Evolutionary conservation across 2,329 filamentous ascomycete genomes (phyloP).

Genomic region (Alternaria viburni): DNA sequence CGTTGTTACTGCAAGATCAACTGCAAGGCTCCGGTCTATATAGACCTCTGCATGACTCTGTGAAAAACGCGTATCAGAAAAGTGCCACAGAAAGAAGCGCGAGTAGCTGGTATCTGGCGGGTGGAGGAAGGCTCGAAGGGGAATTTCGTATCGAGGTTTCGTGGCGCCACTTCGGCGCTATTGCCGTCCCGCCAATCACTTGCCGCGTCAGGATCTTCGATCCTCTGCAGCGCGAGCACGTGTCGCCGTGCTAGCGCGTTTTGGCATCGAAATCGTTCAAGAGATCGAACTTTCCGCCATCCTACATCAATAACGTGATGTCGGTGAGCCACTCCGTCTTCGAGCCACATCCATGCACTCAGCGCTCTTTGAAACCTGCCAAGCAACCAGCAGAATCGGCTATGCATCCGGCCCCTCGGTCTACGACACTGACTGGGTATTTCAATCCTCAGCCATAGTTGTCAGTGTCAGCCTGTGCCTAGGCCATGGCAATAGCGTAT

Average conservation of each 20-base stretch:
- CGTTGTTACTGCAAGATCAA: background rate
- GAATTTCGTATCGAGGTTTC: constrained; percentile 3
- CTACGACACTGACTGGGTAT: background rate
- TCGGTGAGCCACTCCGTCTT: background rate
- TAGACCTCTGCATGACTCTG: background rate
- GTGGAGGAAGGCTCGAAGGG: background rate
- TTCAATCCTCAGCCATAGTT: background rate
- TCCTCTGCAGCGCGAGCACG: background rate
- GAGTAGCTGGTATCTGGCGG: background rate
- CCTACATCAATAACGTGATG: background rate
- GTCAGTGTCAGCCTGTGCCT: background rate
- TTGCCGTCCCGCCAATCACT: background rate
- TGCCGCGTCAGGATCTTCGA: background rate
- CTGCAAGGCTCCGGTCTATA: background rate
- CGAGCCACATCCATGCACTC: background rate
- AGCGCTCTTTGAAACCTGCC: too few species aligned
- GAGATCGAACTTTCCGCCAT: background rate
- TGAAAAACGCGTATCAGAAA: background rate
- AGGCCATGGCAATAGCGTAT: background rate
- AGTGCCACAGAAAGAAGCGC: background rate
- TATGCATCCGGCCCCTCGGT: background rate
- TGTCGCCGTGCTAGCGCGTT: background rate
- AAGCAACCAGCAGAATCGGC: background rate
- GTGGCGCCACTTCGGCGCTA: background rate
- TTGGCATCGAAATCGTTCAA: background rate